Base-by-base conservation (phyloP, 2,329 filamentous ascomycete species). In the Xylariales sp. region DNA sequence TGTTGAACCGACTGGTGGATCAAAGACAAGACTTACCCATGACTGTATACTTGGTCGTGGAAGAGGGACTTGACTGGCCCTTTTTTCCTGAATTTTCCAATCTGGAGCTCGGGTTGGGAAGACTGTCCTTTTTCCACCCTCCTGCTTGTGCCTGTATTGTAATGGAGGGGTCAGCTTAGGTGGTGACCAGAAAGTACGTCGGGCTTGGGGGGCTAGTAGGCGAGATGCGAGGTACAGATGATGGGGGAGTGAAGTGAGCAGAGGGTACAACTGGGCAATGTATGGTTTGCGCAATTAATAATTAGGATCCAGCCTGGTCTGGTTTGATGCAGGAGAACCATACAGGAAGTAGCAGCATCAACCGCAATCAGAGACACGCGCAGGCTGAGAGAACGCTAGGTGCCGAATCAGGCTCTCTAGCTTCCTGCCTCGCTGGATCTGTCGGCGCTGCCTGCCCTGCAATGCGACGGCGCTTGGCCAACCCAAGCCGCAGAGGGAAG, bases 1-100 rank as follows among this genome's bases (percentile, higher is more conserved):
- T 32, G 29, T 18, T 16, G 17, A n/a, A 15, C n/a, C 18, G 16
- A 16, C 29, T 15, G 14, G 28, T 16, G 17, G 17, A 14, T 32
- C 29, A 16, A 27, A 19, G n/a, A n/a, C 21, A 23, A 19, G 19
- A 41, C 39, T 41, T 41, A 41, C 39, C 39, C 39, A 41, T 41
- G 39, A 21, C 18, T 38, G 37, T 39, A 39, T 34, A 39, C 17
- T 39, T 29, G 27, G n/a, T 20, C 13, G 17, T 19, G 35, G 23
- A 12, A 23, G 28, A 6, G 19, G 23, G 28, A 31, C 28, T 17
- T 38, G 35, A 38, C 35, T 29, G 25, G 34, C 24, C 21, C 14
- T 20, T 17, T 19, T 20, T 23, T 14, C n/a, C n/a, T 13, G 25
- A 38, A 29, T 38, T 30, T 31, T 38, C 19, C 27, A n/a, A n/a